These are phyloP conservation scores for Diaporthe destruens DNA, from an alignment of 2,329 filamentous ascomycete genomes.

Conservation along the genomic window DNA sequence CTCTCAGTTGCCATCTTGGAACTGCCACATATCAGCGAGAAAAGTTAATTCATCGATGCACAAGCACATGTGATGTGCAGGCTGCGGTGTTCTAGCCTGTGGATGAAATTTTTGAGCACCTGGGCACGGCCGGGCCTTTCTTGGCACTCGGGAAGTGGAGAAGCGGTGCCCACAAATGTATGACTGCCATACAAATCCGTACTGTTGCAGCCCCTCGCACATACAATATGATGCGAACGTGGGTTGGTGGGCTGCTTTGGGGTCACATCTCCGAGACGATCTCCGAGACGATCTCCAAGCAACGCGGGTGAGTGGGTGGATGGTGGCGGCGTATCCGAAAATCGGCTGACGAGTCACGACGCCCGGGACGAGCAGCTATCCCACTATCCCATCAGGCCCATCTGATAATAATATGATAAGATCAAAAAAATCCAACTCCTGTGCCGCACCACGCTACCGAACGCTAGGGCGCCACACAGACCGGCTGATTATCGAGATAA, in stretches of 20 bases:
- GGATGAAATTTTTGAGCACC: not conserved
- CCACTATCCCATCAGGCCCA: not conserved
- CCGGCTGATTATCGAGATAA: conserved; percentile 24
- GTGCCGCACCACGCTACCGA: conserved; percentile 9
- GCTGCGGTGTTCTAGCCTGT: too few species aligned
- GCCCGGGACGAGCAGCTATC: not conserved
- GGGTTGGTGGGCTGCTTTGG: not conserved
- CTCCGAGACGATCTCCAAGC: conserved; percentile 5
- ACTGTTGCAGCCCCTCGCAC: not conserved
- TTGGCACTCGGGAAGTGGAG: not conserved
- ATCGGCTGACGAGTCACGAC: not conserved
- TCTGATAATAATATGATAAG: conserved; percentile 26
- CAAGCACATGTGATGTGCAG: not conserved
- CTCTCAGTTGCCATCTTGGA: not conserved
- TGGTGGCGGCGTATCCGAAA: not conserved
- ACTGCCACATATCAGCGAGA: not conserved
- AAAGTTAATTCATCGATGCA: not conserved
- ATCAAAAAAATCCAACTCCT: not conserved
- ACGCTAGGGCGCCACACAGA: conserved; percentile 1
- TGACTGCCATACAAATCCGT: too few species aligned
- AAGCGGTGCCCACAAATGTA: not conserved
- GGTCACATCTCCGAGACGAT: not conserved
- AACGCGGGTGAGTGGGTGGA: not conserved
- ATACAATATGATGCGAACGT: not conserved
- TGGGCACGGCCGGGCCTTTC: too few species aligned